These are phyloP conservation scores for Dentipellis fragilis DNA, from an alignment of 768 basidiomycete species.

Conservation along the genomic window DNA sequence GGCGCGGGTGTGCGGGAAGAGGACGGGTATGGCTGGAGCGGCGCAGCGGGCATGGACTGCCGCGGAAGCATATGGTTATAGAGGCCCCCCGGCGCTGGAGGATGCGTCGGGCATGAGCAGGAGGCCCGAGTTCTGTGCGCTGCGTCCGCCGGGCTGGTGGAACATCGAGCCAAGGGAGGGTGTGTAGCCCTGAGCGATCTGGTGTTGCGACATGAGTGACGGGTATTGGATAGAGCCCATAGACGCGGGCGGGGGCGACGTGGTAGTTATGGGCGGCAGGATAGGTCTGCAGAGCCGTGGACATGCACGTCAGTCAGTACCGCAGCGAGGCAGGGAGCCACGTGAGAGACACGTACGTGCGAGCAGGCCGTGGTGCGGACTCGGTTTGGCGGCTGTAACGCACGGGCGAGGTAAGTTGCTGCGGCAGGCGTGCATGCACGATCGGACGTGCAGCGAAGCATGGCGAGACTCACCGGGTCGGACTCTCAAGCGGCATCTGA, in stretches of 20 bases:
- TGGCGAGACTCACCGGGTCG: slow-evolving; percentile 22
- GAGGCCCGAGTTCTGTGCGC: slow-evolving; percentile 11
- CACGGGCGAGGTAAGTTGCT: no score
- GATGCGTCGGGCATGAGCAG: slow-evolving; percentile 13
- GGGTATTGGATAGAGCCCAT: slow-evolving; percentile 47
- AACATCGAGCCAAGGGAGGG: slow-evolving; percentile 78
- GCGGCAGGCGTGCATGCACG: background rate
- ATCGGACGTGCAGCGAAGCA: slow-evolving; percentile 33
- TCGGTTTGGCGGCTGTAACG: slow-evolving; percentile 26
- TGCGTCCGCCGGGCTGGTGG: slow-evolving; percentile 15
- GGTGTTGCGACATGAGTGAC: slow-evolving; percentile 70
- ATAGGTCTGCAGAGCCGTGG: slow-evolving; percentile 4
- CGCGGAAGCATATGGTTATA: slow-evolving; percentile 11
- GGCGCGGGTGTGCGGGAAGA: slow-evolving; percentile 11
- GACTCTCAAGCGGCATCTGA: slow-evolving; percentile 56
- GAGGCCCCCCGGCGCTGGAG: slow-evolving; percentile 12
- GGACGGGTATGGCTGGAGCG: background rate
- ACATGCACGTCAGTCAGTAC: background rate
- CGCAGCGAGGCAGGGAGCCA: background rate
- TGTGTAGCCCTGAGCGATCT: slow-evolving; percentile 66
- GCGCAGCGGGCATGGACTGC: slow-evolving; percentile 7
- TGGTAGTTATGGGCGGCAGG: slow-evolving; percentile 52
- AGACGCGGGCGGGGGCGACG: slow-evolving; percentile 52
- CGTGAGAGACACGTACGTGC: slow-evolving; percentile 12
- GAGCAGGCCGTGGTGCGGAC: slow-evolving; percentile 12